Conservation (phyloP, 768 basidiomycete genomes). For the Tephrocybe sp. region DNA sequence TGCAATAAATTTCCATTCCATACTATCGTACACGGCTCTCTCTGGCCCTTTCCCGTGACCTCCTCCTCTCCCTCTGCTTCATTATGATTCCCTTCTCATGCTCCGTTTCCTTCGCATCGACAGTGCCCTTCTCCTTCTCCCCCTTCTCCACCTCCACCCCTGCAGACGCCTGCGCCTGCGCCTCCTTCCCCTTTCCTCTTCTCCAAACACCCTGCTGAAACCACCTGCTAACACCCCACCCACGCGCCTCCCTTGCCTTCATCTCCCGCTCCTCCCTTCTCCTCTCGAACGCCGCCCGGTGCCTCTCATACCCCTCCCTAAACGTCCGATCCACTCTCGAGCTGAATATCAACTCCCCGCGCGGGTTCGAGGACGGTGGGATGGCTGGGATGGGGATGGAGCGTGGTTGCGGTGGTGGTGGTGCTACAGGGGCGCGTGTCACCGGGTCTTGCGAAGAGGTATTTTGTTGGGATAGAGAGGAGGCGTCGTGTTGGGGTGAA, state of each 20-base stretch:
- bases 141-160: not conserved
- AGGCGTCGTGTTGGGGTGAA: not conserved
- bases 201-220: too few relatives aligned
- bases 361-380: slow-evolving; percentile 84
- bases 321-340: slow-evolving; percentile 81
- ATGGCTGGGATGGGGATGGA: slow-evolving; percentile 70
- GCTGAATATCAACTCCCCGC: slow-evolving; percentile 96
- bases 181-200: not conserved
- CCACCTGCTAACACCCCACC: too few relatives aligned
- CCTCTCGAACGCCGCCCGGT: slow-evolving; percentile 85
- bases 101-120: not conserved
- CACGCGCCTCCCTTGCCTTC: slow-evolving; percentile 32
- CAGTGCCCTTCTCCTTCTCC: too few relatives aligned
- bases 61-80: not conserved
- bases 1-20: too few relatives aligned
- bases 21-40: too few relatives aligned
- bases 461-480: slow-evolving; percentile 18
- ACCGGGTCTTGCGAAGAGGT: slow-evolving; percentile 27
- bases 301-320: slow-evolving; percentile 90
- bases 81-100: not conserved
- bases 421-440: slow-evolving; percentile 23
- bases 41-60: too few relatives aligned
- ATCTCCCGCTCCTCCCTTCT: slow-evolving; percentile 64
- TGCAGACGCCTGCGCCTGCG: not conserved
- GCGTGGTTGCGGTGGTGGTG: slow-evolving; percentile 39